These are phyloP conservation scores for Solanum hybrid DNA, from an alignment of 305 asterid genomes.

Conservation along the genomic window DNA sequence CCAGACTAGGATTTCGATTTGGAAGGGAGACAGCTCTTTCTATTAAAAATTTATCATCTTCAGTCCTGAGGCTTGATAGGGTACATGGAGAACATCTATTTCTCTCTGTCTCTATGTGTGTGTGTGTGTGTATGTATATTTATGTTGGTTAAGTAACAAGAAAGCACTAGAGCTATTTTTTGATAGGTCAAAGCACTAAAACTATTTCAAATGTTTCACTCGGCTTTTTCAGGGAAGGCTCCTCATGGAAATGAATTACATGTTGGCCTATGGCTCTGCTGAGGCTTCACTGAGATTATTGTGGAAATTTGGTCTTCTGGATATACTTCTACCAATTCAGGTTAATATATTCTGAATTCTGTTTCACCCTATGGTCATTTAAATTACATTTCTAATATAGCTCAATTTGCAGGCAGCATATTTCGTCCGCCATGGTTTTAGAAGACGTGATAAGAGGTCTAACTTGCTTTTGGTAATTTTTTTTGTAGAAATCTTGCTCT, in stretches of 20 bases:
- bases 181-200: not conserved
- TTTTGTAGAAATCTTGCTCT: constrained; percentile 3
- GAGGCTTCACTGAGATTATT: constrained; percentile 78
- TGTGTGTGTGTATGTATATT: not conserved
- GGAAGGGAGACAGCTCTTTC: constrained; percentile 70
- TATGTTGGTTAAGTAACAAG: not conserved
- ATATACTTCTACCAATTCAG: constrained; percentile 82
- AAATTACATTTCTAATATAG: constrained; percentile 5
- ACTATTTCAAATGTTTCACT: not conserved
- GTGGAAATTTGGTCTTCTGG: constrained; percentile 89
- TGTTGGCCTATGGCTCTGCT: constrained; percentile 93
- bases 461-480: constrained; percentile 85
- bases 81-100: constrained; percentile 23
- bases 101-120: not conserved
- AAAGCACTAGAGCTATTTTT: not conserved
- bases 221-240: constrained; percentile 60
- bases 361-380: not conserved
- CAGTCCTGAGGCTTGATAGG: constrained; percentile 72
- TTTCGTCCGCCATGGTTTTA: constrained; percentile 58
- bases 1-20: constrained; percentile 61
- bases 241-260: constrained; percentile 93
- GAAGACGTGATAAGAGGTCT: constrained; percentile 72
- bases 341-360: constrained; percentile 18
- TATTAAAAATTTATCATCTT: constrained; percentile 46
- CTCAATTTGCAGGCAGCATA: constrained; percentile 69